These are phyloP conservation scores for Tuber umbilicatum DNA, from an alignment of 495 filamentous ascomycete genomes.

Conservation along the genomic window DNA sequence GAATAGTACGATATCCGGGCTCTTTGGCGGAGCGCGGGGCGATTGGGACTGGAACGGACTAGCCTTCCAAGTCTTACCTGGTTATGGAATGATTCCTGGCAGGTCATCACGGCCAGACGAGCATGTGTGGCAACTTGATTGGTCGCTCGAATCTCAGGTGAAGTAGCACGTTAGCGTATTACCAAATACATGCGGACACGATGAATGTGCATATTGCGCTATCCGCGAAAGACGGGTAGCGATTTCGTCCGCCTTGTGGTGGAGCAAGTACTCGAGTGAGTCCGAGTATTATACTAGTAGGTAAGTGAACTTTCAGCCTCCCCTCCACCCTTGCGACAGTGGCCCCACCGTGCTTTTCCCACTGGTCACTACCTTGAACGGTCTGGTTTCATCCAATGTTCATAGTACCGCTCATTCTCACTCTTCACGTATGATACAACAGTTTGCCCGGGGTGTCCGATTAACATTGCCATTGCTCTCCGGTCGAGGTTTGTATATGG, in stretches of 20 bases:
- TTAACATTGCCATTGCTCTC: background rate
- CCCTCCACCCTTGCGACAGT: background rate
- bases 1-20: background rate
- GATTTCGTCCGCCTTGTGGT: background rate
- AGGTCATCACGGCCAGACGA: background rate
- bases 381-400: background rate
- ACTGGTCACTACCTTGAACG: background rate
- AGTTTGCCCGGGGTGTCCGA: background rate
- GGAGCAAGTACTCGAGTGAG: background rate
- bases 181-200: background rate
- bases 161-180: background rate
- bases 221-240: background rate
- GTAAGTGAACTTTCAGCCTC: background rate
- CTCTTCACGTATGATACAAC: background rate
- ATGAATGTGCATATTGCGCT: background rate
- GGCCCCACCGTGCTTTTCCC: background rate
- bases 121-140: background rate
- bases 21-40: background rate
- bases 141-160: background rate
- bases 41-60: background rate
- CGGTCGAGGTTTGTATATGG: background rate
- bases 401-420: background rate
- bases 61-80: background rate
- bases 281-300: background rate
- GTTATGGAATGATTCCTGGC: background rate